Percentiles rank a stretch among this genome's conserved stretches.
phyloP scores from a whole-genome alignment of 768 basidiomycete species.

The Kwoniella pini region DNA sequence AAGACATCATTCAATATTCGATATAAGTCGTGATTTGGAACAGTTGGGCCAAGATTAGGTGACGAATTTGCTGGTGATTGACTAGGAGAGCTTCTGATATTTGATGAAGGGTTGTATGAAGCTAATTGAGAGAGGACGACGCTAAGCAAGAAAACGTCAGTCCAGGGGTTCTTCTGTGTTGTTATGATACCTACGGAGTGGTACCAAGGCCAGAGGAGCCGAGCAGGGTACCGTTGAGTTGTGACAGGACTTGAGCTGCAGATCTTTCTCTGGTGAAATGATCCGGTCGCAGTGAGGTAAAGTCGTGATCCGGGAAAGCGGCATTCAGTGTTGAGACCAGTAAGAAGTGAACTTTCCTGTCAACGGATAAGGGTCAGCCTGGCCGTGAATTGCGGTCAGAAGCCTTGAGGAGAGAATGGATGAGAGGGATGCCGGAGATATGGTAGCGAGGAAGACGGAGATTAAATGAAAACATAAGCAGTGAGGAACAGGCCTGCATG shows the following conservation, averaged over 20 bases:
- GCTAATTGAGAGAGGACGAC: constrained; percentile 11
- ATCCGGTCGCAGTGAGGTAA: constrained; percentile 84
- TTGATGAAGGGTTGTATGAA: constrained; percentile 4
- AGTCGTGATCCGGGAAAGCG: constrained; percentile 97
- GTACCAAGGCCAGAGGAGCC: constrained; percentile 18
- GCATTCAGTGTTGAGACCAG: constrained; percentile 96
- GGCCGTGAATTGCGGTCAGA: no score
- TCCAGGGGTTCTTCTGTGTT: no score
- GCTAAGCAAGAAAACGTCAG: not conserved
- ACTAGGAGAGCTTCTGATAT: constrained; percentile 1
- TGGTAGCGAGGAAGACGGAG: no score
- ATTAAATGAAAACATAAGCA: no score
- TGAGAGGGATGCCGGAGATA: no score
- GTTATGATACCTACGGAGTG: constrained; percentile 13
- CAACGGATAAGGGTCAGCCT: no score
- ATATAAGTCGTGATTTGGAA: constrained; percentile 82
- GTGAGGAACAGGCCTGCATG: no score
- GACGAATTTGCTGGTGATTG: constrained; percentile 12
- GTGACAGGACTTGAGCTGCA: constrained; percentile 38
- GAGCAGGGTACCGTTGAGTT: constrained; percentile 31
- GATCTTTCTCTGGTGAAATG: constrained; percentile 69
- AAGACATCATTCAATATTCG: constrained; percentile 87
- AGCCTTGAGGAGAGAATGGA: no score
- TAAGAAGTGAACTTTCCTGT: constrained; percentile 82
- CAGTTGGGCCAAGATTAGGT: constrained; percentile 27